Conservation (phyloP, 2,329 filamentous ascomycete genomes). For the Leptographium flavum region DNA sequence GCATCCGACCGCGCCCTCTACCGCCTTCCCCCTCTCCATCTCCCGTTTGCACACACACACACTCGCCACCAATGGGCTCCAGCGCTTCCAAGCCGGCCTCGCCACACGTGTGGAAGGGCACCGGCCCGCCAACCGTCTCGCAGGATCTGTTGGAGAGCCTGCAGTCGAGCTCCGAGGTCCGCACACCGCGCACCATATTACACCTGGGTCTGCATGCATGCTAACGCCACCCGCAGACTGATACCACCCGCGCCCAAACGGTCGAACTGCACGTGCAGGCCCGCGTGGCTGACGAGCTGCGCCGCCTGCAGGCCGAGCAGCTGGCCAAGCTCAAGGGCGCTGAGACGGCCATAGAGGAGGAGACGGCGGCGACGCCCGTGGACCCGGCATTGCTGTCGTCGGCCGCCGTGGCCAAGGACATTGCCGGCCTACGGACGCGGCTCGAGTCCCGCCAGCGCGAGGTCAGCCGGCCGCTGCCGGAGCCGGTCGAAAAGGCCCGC, state of each 20-base stretch:
- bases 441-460: constrained; percentile 51
- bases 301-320: constrained; percentile 60
- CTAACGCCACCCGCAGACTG: constrained; percentile 46
- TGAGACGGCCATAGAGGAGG: constrained; percentile 15
- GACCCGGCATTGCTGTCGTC: constrained; percentile 2
- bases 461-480: constrained; percentile 49
- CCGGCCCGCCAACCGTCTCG: constrained; percentile 47
- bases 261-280: constrained; percentile 79
- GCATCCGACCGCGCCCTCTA: neutral
- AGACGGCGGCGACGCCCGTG: neutral
- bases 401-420: constrained; percentile 39
- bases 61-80: constrained; percentile 31
- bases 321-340: constrained; percentile 48
- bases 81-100: constrained; percentile 39
- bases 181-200: neutral
- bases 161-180: constrained; percentile 72
- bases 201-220: too few species aligned
- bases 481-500: constrained; percentile 59
- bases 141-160: constrained; percentile 70
- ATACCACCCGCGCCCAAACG: constrained; percentile 69
- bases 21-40: neutral
- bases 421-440: constrained; percentile 42
- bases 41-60: neutral
- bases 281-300: constrained; percentile 75
- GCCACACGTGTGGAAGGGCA: constrained; percentile 37